phyloP scores from a whole-genome alignment of 148 eudicot species.

The Vaccinium myrtillus region DNA sequence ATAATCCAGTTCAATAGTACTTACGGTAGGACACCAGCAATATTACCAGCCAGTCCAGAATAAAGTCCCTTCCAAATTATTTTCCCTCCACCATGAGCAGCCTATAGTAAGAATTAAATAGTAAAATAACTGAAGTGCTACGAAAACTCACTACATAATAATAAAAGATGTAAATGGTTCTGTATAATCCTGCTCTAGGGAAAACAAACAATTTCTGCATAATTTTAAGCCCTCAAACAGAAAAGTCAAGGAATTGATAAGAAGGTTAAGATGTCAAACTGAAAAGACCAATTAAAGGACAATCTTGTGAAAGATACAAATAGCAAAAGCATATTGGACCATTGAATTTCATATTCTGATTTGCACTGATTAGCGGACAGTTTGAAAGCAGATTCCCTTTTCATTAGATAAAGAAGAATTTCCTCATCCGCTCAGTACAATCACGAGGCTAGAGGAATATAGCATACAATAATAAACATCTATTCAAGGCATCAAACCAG shows the following conservation, averaged over 20 bases:
- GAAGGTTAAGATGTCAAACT: background rate
- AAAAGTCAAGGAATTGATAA: slow-evolving; percentile 4
- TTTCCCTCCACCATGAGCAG: slow-evolving; percentile 87
- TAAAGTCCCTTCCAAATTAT: slow-evolving; percentile 83
- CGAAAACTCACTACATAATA: background rate
- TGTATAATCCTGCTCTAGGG: background rate
- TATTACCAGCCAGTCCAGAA: slow-evolving; percentile 95
- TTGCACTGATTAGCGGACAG: background rate
- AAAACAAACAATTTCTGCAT: background rate
- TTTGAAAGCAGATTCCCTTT: background rate
- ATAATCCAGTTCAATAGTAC: slow-evolving; percentile 20
- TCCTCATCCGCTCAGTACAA: background rate
- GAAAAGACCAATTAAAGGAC: background rate
- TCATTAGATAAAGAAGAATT: background rate
- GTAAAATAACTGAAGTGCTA: background rate
- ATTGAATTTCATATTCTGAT: background rate
- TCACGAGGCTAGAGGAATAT: background rate
- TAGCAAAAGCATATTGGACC: slow-evolving; percentile 1
- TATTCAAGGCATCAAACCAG: background rate
- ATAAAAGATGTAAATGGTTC: background rate
- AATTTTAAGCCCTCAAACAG: background rate
- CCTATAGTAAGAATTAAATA: slow-evolving; percentile 40
- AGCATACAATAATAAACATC: background rate
- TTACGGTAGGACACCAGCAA: slow-evolving; percentile 96
- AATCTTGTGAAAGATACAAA: background rate